Conservation (phyloP, 768 basidiomycete genomes). For the Leucosporidium scottii region DNA sequence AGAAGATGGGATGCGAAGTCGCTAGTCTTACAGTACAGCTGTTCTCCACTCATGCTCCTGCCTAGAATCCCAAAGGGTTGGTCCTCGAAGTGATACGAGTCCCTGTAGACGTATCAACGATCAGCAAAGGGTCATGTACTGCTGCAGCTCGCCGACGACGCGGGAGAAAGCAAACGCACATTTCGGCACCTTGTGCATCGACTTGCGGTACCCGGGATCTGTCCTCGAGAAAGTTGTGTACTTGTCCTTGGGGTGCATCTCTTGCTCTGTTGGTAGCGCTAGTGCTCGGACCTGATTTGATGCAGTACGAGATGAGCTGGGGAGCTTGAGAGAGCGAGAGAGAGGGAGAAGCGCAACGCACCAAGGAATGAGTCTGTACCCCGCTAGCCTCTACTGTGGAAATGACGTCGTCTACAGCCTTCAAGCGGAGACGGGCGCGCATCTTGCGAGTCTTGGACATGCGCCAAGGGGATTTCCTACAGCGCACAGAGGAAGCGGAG, state of each 20-base stretch:
- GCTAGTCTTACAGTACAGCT: neutral
- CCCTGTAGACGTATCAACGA: neutral
- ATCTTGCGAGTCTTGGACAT: constrained; percentile 86
- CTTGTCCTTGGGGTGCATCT: constrained; percentile 89
- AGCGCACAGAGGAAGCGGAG: neutral
- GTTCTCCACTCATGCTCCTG: neutral
- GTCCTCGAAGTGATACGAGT: constrained; percentile 17
- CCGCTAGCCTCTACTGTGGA: constrained; percentile 77
- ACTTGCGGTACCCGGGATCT: constrained; percentile 69
- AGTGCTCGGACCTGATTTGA: constrained; percentile 61
- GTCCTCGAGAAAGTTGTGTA: constrained; percentile 72
- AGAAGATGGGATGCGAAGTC: too few species aligned
- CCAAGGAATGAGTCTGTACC: constrained; percentile 65
- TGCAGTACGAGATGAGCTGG: neutral
- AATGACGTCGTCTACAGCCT: constrained; percentile 88
- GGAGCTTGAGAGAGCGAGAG: neutral
- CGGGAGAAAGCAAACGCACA: neutral
- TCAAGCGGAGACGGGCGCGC: constrained; percentile 77
- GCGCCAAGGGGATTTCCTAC: constrained; percentile 91
- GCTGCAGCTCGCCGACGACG: constrained; percentile 64
- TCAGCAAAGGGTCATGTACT: constrained; percentile 86
- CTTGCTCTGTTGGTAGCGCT: constrained; percentile 80
- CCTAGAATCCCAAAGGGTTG: constrained; percentile 27
- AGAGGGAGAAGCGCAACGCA: constrained; percentile 45
- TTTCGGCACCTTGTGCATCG: constrained; percentile 73